Evolutionary conservation across 148 eudicot genomes (phyloP).

Genomic region (Oxyria digyna): DNA sequence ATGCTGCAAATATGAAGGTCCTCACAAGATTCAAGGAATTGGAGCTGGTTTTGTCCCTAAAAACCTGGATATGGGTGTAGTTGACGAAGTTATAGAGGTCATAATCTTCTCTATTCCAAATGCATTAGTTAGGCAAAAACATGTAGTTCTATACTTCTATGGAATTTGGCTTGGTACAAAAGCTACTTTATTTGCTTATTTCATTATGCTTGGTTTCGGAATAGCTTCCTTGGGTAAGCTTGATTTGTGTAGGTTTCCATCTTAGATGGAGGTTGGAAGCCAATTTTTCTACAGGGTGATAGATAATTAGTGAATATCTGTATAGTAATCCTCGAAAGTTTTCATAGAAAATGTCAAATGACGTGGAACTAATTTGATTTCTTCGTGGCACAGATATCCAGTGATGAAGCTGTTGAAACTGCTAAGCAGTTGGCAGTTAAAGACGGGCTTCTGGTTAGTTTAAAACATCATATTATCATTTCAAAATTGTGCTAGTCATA

Average conservation of each 20-base stretch:
- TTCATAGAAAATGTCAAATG: not conserved
- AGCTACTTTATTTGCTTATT: not conserved
- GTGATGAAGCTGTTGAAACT: constrained; percentile 81
- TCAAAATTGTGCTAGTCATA: not conserved
- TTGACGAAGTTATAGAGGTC: constrained; percentile 97
- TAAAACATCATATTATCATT: constrained; percentile 7
- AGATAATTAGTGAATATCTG: not conserved
- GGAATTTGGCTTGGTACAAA: not conserved
- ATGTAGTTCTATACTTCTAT: not conserved
- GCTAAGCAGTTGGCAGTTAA: constrained; percentile 92
- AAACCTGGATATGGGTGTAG: constrained; percentile 57
- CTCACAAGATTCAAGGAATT: constrained; percentile 99
- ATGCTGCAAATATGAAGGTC: constrained; percentile 43
- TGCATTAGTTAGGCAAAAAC: not conserved
- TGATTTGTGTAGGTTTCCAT: not conserved
- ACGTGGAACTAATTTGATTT: not conserved
- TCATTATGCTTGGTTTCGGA: not conserved
- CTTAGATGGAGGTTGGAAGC: not conserved
- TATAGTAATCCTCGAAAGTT: not conserved
- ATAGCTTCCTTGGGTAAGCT: not conserved
- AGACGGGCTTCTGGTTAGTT: constrained; percentile 94
- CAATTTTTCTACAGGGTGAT: not conserved
- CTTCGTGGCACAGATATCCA: constrained; percentile 50
- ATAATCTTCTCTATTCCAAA: constrained; percentile 2
- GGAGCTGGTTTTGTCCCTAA: constrained; percentile 98